phyloP scores from a whole-genome alignment of 768 basidiomycete genomes.

The Tricholoma matsutake region DNA sequence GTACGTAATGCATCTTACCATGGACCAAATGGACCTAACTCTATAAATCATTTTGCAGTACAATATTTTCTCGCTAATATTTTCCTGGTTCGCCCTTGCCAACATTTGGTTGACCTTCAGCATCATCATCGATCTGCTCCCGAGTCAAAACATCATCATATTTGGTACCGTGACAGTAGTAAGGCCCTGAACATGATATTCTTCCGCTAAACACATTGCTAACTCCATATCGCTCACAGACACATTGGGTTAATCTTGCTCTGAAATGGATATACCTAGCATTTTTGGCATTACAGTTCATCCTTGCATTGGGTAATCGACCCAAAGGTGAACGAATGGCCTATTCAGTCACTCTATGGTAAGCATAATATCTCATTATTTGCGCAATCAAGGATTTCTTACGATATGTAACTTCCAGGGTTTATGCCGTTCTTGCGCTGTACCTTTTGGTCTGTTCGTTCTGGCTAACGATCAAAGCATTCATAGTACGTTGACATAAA shows the following conservation, averaged over 20 bases:
- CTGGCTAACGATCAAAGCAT: constrained; percentile 78
- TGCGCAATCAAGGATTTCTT: not conserved
- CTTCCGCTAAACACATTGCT: not conserved
- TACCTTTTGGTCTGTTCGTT: constrained; percentile 89
- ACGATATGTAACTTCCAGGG: constrained; percentile 39
- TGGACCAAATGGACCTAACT: not conserved
- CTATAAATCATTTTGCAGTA: constrained; percentile 48
- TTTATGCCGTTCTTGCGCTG: constrained; percentile 78
- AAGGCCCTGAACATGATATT: constrained; percentile 26
- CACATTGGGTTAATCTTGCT: constrained; percentile 81
- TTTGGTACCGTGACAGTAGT: constrained; percentile 76
- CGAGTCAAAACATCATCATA: constrained; percentile 46
- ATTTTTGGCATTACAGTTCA: constrained; percentile 74
- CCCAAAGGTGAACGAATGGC: constrained; percentile 84
- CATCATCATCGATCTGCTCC: constrained; percentile 89
- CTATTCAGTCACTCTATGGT: constrained; percentile 76
- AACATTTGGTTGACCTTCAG: constrained; percentile 96
- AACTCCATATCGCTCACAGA: constrained; percentile 40
- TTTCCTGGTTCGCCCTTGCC: constrained; percentile 92
- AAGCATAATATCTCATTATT: constrained; percentile 17
- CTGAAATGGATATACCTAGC: constrained; percentile 87
- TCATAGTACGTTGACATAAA: constrained; percentile 49
- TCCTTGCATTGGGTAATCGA: constrained; percentile 67
- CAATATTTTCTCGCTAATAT: constrained; percentile 79
- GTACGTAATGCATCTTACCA: constrained; percentile 41